phyloP scores from a whole-genome alignment of 306 rosid species.

The Trifolium dubium region DNA sequence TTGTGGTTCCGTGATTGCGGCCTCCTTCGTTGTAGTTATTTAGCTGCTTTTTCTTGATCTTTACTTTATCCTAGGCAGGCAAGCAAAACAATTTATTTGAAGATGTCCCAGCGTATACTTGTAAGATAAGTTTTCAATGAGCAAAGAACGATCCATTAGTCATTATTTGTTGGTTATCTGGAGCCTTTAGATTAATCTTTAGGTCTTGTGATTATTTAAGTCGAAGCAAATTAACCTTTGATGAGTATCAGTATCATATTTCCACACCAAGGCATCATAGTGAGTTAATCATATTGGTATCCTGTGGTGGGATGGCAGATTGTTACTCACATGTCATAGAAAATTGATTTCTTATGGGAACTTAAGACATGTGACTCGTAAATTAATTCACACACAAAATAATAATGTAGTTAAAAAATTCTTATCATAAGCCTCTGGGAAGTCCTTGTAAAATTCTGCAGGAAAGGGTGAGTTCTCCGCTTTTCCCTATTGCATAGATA shows the following conservation, averaged over 20 bases:
- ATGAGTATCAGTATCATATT: constrained; percentile 4
- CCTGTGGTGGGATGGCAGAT: not conserved
- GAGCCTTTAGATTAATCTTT: constrained; percentile 16
- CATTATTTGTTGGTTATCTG: not conserved
- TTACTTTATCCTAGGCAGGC: constrained; percentile 1
- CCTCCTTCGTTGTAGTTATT: constrained; percentile 20
- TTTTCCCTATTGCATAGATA: not conserved
- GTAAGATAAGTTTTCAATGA: constrained; percentile 15
- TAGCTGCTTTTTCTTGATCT: constrained; percentile 10
- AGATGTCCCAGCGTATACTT: not conserved
- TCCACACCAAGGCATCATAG: not conserved
- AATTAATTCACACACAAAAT: not conserved
- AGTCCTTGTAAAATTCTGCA: constrained; percentile 17
- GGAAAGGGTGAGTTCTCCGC: constrained; percentile 10
- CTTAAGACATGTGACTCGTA: constrained; percentile 3
- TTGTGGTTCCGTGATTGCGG: not conserved
- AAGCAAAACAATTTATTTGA: constrained; percentile 2
- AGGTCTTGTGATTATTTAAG: constrained; percentile 6
- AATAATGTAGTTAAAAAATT: not conserved
- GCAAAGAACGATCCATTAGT: not conserved
- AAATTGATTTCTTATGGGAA: constrained; percentile 5
- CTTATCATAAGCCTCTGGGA: not conserved
- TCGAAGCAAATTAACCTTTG: not conserved
- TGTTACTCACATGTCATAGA: not conserved
- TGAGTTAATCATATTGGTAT: not conserved